Percentiles rank a stretch among this genome's conserved stretches.
phyloP scores from a whole-genome alignment of 2,329 filamentous ascomycete genomes.

The Niveomyces coronatus region DNA sequence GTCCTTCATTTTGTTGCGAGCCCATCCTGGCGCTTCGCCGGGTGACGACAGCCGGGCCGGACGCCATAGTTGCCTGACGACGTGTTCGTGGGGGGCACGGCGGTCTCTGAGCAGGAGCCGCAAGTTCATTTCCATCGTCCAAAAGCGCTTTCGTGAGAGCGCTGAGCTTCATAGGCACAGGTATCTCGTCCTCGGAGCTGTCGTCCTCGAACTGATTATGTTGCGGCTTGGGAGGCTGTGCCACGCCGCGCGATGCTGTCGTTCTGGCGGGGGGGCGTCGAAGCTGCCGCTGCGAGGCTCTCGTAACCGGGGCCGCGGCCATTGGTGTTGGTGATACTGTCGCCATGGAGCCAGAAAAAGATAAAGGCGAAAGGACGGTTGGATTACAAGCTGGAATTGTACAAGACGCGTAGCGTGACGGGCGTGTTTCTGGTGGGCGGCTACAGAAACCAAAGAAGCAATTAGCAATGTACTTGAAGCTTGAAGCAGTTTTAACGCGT shows the following conservation, averaged over 20 bases:
- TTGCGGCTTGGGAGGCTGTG: constrained; percentile 28
- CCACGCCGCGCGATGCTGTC: constrained; percentile 34
- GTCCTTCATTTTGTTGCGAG: constrained; percentile 27
- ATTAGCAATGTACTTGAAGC: constrained; percentile 1
- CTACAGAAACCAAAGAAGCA: background rate
- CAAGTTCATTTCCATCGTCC: constrained; percentile 47
- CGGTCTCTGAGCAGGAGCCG: constrained; percentile 25
- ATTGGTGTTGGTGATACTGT: constrained; percentile 46
- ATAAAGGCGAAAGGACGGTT: constrained; percentile 1
- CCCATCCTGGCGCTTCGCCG: constrained; percentile 37
- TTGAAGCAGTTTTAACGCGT: constrained; percentile 5
- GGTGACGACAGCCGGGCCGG: constrained; percentile 32
- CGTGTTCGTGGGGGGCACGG: constrained; percentile 38
- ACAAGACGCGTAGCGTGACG: constrained; percentile 12
- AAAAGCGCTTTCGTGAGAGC: constrained; percentile 83
- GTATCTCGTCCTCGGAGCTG: constrained; percentile 90
- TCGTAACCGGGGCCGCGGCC: constrained; percentile 38
- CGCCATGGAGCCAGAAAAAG: no score
- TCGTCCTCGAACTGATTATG: constrained; percentile 50
- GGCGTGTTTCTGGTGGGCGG: background rate
- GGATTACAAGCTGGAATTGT: no score
- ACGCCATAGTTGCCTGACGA: constrained; percentile 38
- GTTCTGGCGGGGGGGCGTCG: constrained; percentile 39
- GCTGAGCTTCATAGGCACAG: constrained; percentile 86
- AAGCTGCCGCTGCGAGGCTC: constrained; percentile 46